Conservation (phyloP, 1,284 basidiomycete genomes). For the Fistulina hepatica region DNA sequence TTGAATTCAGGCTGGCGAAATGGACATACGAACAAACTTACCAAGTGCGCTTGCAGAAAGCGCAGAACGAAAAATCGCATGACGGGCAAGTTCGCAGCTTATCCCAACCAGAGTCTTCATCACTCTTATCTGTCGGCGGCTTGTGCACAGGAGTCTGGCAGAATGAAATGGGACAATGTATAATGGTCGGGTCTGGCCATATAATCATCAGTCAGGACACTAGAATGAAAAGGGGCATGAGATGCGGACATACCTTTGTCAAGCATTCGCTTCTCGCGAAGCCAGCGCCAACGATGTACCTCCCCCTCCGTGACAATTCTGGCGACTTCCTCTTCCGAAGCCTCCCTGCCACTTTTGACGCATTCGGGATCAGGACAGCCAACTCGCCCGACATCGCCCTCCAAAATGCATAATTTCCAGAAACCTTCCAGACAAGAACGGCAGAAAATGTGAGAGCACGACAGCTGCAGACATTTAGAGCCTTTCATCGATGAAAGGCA, state of each 20-base stretch:
- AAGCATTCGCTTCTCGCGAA: conserved; percentile 53
- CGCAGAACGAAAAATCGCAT: conserved; percentile 64
- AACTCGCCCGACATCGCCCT: conserved; percentile 60
- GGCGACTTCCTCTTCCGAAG: conserved; percentile 62
- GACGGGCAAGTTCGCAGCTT: conserved; percentile 53
- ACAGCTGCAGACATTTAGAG: conserved; percentile 50
- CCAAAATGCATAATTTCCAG: conserved; percentile 63
- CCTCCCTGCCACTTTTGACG: conserved; percentile 55
- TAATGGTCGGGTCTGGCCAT: conserved; percentile 54
- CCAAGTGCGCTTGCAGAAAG: conserved; percentile 67
- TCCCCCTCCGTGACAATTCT: conserved; percentile 52
- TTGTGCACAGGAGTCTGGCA: conserved; percentile 62
- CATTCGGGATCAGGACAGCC: conserved; percentile 65
- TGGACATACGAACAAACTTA: conserved; percentile 20
- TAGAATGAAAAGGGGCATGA: neutral
- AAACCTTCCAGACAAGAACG: conserved; percentile 58
- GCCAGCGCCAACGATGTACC: conserved; percentile 60
- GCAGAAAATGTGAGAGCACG: conserved; percentile 67
- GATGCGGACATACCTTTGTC: conserved; percentile 45
- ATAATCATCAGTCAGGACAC: conserved; percentile 1
- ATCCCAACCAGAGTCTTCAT: conserved; percentile 53
- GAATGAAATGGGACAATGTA: conserved; percentile 62
- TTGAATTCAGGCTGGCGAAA: conserved; percentile 5
- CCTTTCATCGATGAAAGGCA: conserved; percentile 66
- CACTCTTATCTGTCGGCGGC: conserved; percentile 27